Conservation (phyloP, 768 basidiomycete species). For the Atractiella rhizophila region DNA sequence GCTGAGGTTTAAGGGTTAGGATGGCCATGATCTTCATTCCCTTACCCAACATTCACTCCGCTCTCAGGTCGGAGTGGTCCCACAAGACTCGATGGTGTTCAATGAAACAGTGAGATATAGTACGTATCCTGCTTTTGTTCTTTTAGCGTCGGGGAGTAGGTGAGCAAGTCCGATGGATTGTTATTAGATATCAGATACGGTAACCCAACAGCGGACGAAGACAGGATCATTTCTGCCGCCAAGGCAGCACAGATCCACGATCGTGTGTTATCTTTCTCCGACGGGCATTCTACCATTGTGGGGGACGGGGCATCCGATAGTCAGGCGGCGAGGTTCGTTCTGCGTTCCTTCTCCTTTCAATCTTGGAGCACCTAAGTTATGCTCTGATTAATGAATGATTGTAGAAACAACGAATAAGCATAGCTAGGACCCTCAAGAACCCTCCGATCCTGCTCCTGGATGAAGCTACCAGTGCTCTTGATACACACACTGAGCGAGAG, state of each 20-base stretch:
- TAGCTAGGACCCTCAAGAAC: constrained; percentile 62
- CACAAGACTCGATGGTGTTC: constrained; percentile 56
- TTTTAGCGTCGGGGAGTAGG: background rate
- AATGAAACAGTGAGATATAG: constrained; percentile 23
- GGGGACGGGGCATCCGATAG: constrained; percentile 70
- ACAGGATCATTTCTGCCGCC: constrained; percentile 56
- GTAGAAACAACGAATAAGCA: constrained; percentile 26
- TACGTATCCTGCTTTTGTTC: background rate
- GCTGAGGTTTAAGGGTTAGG: constrained; percentile 18
- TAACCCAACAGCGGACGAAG: constrained; percentile 39
- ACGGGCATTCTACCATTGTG: constrained; percentile 52
- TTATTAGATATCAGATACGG: constrained; percentile 5
- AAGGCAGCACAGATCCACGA: constrained; percentile 71
- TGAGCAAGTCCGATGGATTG: background rate
- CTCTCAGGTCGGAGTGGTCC: constrained; percentile 64
- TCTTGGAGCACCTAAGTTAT: background rate
- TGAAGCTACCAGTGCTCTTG: constrained; percentile 34
- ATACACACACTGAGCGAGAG: constrained; percentile 71
- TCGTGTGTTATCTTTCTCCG: constrained; percentile 55
- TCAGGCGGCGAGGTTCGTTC: constrained; percentile 80
- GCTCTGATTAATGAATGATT: background rate
- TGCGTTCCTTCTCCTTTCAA: background rate
- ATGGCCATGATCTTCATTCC: constrained; percentile 65
- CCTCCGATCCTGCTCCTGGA: constrained; percentile 22
- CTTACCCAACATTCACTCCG: constrained; percentile 59